Base-by-base conservation (phyloP, 352 stramenopile genomes). In the Globisporangium takayamanum region DNA sequence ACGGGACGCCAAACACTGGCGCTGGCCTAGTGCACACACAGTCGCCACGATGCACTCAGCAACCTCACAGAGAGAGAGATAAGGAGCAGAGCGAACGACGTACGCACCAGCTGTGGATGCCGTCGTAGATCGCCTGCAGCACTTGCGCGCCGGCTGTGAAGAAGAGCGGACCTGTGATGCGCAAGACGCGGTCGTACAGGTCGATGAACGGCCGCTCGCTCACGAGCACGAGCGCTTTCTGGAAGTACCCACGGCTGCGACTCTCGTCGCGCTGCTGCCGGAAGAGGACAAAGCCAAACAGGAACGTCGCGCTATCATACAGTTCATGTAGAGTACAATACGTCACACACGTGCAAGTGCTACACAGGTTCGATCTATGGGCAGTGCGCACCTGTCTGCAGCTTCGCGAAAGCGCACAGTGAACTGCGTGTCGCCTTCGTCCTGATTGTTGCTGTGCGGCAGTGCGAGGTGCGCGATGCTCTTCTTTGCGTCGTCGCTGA, bases 281-380 rank as follows among this genome's bases (percentile, higher is more conserved):
- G 52, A 94, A 96, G 30, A 96, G 73, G 62, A 93, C 84, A 56
- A 92, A 94, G 15, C 84, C 84, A 54, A 87, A 93, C 4, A 92
- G 62, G 44, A 90, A 91, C 33, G 64, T 53, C 33, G 37, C 46
- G 20, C 65, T 73, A 50, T 59, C n/a, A 57, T 37, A 42, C 15
- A 48, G n/a, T 39, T 39, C 10, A 7, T 36, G 8, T 8, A 36
- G 30, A 36, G 8, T 36, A 36, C 30, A 36, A 36, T 39, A 12
- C 33, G 33, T 39, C 33, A 39, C 33, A 12, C 10, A 39, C 33
- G 5, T 39, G 33, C 7, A 39, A 12, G 33, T 3, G 33, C 33
- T 39, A 22, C 49, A 12, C 36, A 44, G 28, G 28, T 22, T 16
- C 5, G 47, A 2, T 11, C 14, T 0, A 39, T 11, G 14, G 0